These are phyloP conservation scores for Fraxinus greggii DNA, from an alignment of 305 asterid species.

Conservation along the genomic window DNA sequence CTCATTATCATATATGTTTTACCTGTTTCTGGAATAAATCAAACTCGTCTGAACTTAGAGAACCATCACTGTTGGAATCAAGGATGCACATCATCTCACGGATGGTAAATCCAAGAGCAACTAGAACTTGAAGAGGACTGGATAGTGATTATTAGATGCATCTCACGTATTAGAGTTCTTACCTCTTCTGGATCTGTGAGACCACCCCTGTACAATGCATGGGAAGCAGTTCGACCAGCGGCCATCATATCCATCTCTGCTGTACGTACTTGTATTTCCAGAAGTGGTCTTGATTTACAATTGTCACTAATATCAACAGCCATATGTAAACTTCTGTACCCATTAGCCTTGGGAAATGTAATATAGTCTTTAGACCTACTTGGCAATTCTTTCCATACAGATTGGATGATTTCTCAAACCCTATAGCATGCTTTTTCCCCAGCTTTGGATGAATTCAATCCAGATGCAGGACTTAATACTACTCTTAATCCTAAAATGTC, in stretches of 20 bases:
- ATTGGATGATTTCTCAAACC: conserved; percentile 65
- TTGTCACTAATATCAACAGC: conserved; percentile 67
- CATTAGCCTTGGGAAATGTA: conserved; percentile 69
- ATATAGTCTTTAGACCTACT: conserved; percentile 85
- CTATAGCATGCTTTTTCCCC: conserved; percentile 87
- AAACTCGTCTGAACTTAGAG: conserved; percentile 85
- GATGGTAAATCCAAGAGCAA: background rate
- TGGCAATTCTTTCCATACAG: conserved; percentile 80
- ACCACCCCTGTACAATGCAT: conserved; percentile 84
- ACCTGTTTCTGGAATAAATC: conserved; percentile 86
- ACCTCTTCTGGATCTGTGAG: conserved; percentile 89
- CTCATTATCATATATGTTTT: background rate
- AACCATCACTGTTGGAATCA: conserved; percentile 86
- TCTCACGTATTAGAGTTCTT: conserved; percentile 4
- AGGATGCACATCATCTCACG: conserved; percentile 84
- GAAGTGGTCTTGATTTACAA: conserved; percentile 53
- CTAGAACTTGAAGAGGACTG: conserved; percentile 1
- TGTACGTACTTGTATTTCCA: conserved; percentile 95
- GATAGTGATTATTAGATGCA: background rate
- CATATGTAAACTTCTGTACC: conserved; percentile 88
- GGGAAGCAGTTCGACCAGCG: conserved; percentile 89
- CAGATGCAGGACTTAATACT: conserved; percentile 48
- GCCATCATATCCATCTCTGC: conserved; percentile 84
- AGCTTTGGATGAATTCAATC: conserved; percentile 28
- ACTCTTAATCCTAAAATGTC: conserved; percentile 84